Evolutionary conservation across 2,329 filamentous ascomycete species (phyloP).

Genomic region (Fusarium humuli): DNA sequence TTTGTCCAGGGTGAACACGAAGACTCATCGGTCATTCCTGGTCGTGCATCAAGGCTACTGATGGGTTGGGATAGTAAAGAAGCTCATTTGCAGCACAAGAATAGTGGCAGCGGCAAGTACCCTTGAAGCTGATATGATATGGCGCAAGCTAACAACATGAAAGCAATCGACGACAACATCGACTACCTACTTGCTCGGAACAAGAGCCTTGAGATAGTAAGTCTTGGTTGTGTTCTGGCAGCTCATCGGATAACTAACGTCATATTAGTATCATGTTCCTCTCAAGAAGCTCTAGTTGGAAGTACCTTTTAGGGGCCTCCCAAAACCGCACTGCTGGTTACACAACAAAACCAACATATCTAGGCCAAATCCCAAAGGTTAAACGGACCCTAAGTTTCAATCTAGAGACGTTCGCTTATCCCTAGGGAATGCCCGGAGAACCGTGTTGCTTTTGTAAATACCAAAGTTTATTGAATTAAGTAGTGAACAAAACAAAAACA

Average conservation of each 20-base stretch:
- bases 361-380: background rate
- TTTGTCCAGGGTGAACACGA: conserved; percentile 49
- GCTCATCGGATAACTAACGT: conserved; percentile 13
- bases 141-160: background rate
- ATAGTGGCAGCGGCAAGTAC: conserved; percentile 47
- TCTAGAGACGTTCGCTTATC: background rate
- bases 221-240: conserved; percentile 4
- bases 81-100: conserved; percentile 52
- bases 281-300: conserved; percentile 33
- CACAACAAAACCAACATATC: background rate
- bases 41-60: conserved; percentile 49
- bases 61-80: conserved; percentile 57
- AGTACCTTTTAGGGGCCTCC: too few relatives aligned
- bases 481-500: conserved; percentile 39
- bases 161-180: conserved; percentile 54
- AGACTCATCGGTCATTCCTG: conserved; percentile 46
- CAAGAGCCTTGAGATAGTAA: conserved; percentile 51
- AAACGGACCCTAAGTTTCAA: background rate
- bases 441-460: conserved; percentile 2
- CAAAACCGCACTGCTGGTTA: background rate
- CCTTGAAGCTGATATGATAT: background rate
- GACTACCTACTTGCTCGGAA: conserved; percentile 48
- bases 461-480: conserved; percentile 29
- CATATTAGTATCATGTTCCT: conserved; percentile 47
- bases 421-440: background rate